phyloP scores from a whole-genome alignment of 2,329 filamentous ascomycete species.

The Zymoseptoria passerinii region DNA sequence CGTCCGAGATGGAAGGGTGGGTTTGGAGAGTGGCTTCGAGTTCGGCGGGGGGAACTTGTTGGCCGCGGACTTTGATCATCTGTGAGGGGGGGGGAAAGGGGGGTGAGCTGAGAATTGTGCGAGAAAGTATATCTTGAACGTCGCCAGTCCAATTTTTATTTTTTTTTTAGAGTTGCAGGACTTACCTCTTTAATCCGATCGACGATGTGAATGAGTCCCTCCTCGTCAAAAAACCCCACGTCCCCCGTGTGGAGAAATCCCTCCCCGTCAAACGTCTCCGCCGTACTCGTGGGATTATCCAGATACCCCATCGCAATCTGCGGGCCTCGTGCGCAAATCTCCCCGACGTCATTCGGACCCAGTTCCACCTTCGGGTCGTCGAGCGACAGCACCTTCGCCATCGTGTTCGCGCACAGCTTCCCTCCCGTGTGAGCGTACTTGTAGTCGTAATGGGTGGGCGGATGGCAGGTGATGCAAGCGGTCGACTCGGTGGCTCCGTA shows the following conservation, averaged over 20 bases:
- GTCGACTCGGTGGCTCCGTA: constrained; percentile 64
- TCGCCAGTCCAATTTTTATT: no score
- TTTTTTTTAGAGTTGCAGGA: no score
- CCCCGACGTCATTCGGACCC: constrained; percentile 43
- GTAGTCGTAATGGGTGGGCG: constrained; percentile 48
- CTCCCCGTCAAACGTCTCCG: constrained; percentile 39
- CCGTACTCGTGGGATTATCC: constrained; percentile 26
- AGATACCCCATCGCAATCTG: constrained; percentile 34
- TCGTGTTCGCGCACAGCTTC: constrained; percentile 49
- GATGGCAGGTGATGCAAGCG: constrained; percentile 54
- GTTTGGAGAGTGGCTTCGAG: constrained; percentile 55
- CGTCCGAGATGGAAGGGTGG: constrained; percentile 49
- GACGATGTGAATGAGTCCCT: constrained; percentile 50
- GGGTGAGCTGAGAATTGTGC: no score
- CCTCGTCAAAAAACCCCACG: constrained; percentile 46
- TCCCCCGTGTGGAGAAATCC: constrained; percentile 53
- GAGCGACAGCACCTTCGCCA: constrained; percentile 50
- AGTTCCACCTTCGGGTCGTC: constrained; percentile 41
- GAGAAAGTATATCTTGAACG: no score
- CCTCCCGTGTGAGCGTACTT: constrained; percentile 50
- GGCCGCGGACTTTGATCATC: constrained; percentile 60
- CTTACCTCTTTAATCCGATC: constrained; percentile 55
- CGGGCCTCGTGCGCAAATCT: constrained; percentile 33
- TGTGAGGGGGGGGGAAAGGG: neutral
- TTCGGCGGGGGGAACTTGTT: constrained; percentile 55